Evolutionary conservation across 192 early-diverging fungal species (phyloP).

Genomic region (Coemansia sp.): DNA sequence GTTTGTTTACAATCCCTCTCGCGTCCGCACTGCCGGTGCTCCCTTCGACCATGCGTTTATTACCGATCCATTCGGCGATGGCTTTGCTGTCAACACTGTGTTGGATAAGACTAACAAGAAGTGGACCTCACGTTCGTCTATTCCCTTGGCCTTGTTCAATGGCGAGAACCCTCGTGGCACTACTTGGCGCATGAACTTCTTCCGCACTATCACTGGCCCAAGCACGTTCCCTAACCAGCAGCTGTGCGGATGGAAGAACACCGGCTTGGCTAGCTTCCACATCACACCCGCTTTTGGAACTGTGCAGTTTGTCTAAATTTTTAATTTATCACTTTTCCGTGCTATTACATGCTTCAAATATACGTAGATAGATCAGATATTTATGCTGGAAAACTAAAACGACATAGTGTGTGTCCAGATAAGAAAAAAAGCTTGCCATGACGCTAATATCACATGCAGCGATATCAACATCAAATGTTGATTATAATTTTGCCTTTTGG

Average conservation of each 20-base stretch:
- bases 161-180: conserved; percentile 40
- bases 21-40: conserved; percentile 27
- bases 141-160: conserved; percentile 52
- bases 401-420: too few species aligned
- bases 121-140: conserved; percentile 28
- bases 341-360: too few species aligned
- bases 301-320: conserved; percentile 20
- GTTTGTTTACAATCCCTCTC: conserved; percentile 51
- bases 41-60: conserved; percentile 51
- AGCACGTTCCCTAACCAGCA: conserved; percentile 44
- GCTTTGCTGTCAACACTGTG: conserved; percentile 37
- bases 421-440: too few species aligned
- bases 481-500: too few species aligned
- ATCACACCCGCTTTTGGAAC: conserved; percentile 45
- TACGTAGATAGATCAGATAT: too few species aligned
- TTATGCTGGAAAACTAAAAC: too few species aligned
- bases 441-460: too few species aligned
- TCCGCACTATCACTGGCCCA: conserved; percentile 43
- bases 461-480: too few species aligned
- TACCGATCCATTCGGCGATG: conserved; percentile 44
- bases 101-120: conserved; percentile 23
- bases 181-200: conserved; percentile 56
- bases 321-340: neutral
- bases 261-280: conserved; percentile 45
- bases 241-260: conserved; percentile 53